Conservation (phyloP, 2,329 filamentous ascomycete species). For the Emmonsiellopsis sp. region DNA sequence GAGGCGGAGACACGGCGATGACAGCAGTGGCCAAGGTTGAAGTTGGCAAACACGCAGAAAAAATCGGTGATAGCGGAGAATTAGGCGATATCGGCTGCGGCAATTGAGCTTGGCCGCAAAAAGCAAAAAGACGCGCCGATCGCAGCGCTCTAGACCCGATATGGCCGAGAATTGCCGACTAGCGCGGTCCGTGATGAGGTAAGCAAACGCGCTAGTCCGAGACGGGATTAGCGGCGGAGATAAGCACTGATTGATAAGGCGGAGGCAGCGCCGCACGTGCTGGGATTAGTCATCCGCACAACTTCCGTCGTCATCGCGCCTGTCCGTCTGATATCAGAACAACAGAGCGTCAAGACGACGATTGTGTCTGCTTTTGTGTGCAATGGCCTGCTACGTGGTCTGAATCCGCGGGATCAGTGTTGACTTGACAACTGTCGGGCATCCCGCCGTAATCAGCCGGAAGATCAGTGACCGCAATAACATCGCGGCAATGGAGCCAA, state of each 20-base stretch:
- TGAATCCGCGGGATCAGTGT: too few relatives aligned
- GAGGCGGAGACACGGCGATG: not conserved
- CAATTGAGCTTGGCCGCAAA: not conserved
- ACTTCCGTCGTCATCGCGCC: not conserved
- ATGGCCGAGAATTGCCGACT: not conserved
- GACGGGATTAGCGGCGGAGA: not conserved
- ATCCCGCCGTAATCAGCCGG: too few relatives aligned
- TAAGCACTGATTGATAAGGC: not conserved
- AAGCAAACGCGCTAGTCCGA: not conserved
- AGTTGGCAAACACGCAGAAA: not conserved
- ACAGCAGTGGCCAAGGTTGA: not conserved
- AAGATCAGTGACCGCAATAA: not conserved
- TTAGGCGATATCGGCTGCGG: not conserved
- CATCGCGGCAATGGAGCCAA: not conserved
- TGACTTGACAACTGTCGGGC: too few relatives aligned
- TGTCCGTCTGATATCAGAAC: not conserved
- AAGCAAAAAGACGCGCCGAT: not conserved
- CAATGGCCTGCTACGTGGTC: too few relatives aligned
- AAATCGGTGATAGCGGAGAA: not conserved
- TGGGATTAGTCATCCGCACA: not conserved
- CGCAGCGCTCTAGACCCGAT: not conserved
- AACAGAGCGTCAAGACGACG: too few relatives aligned
- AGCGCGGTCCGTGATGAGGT: not conserved
- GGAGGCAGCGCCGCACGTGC: too few relatives aligned
- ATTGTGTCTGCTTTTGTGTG: too few relatives aligned